Base-by-base conservation (phyloP, 768 basidiomycete genomes). In the Kwoniella sp. region DNA sequence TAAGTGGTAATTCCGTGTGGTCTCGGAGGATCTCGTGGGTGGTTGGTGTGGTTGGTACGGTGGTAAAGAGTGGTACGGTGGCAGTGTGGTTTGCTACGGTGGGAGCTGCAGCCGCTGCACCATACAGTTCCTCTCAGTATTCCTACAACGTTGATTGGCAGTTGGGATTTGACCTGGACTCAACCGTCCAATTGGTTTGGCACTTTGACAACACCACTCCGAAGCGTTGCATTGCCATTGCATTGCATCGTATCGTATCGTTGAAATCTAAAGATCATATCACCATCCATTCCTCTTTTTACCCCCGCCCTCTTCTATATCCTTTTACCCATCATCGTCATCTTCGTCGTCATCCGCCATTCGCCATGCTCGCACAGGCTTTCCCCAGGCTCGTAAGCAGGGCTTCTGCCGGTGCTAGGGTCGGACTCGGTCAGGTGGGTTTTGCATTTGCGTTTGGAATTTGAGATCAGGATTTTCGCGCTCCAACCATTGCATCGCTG, bases 341-440 rank as follows among this genome's bases (percentile, higher is more conserved):
- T 45, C 20, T 17, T 45, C 20, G 5, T 3, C 15, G 20, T 17
- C 41, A 45, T 45, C n/a, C 41, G 41, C 41, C 41, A 17, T 45
- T 34, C 61, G 30, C 53, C 47, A 71, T 73, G 67, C 58, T 70
- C 31, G 68, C 72, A 5, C 61, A 65, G 54, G 66, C 72, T 52
- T 64, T 73, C 62, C 71, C 71, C 25, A 58, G 71, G 59, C 62
- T 73, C 56, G 66, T 63, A 22, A 54, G 66, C 34, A 59, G 71
- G 61, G 71, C 65, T 25, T 55, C 69, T 29, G 61, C 69, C 28
- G 58, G 70, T 23, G 62, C 66, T 15, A 57, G 60, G 11, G 48
- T 58, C 29, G 51, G 65, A 51, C 54, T 69, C n/a, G 55, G 63
- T 58, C 65, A 69, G 64, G 68, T 69, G 37, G 15, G 64, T 65